These are phyloP conservation scores for Aspergillus ustus DNA, from an alignment of 2,329 filamentous ascomycete genomes.

Conservation along the genomic window DNA sequence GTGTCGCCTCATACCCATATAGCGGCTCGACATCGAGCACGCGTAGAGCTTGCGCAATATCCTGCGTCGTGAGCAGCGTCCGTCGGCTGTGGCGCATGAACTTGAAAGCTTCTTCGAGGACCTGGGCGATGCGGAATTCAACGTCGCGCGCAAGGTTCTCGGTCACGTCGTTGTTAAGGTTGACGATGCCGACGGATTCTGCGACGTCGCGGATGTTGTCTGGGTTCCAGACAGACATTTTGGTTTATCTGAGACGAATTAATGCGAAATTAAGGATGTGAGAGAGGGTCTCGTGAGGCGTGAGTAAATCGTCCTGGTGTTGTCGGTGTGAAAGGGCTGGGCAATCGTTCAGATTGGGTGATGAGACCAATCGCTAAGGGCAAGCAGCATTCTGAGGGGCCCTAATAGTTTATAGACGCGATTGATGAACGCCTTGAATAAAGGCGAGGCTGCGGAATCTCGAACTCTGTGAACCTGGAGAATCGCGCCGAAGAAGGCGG, in stretches of 20 bases:
- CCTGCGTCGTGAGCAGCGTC: conserved; percentile 84
- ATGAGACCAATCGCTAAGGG: not conserved
- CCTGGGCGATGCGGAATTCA: conserved; percentile 91
- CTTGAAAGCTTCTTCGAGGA: conserved; percentile 90
- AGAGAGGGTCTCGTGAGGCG: conserved; percentile 11
- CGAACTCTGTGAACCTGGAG: not conserved
- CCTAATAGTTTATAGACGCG: not conserved
- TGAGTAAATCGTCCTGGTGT: not conserved
- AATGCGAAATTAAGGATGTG: not conserved
- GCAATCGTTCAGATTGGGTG: conserved; percentile 2
- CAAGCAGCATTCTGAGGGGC: conserved; percentile 12
- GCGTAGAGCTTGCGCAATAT: conserved; percentile 82
- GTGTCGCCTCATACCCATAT: conserved; percentile 92
- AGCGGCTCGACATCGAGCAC: conserved; percentile 92
- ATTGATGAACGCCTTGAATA: not conserved
- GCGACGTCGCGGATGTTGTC: conserved; percentile 96
- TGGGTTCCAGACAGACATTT: conserved; percentile 82
- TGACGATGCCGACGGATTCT: conserved; percentile 87
- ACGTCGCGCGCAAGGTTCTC: conserved; percentile 90
- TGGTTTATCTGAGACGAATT: conserved; percentile 14
- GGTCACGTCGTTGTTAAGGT: conserved; percentile 81
- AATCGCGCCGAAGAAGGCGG: conserved; percentile 8
- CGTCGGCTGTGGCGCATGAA: conserved; percentile 93
- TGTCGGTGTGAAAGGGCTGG: not conserved
- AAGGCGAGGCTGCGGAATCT: not conserved